Base-by-base conservation (phyloP, 805 yeast genomes). In the Ogataea pignaliae region DNA sequence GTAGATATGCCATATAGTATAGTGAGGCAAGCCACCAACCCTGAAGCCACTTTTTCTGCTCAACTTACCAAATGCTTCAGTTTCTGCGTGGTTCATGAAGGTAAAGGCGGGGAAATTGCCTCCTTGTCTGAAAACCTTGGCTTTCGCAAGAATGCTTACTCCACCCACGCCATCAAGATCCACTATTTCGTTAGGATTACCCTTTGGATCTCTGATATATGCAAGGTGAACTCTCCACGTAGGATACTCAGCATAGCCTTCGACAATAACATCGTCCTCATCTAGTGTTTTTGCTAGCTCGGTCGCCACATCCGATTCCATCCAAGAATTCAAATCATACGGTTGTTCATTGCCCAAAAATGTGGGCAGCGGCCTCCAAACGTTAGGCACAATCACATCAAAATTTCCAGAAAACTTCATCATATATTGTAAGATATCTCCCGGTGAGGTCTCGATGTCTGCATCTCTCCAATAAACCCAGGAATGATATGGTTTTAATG, bases 331-430 rank as follows among this genome's bases (percentile, higher is more conserved):
- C 60, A 93, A 76, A 66, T 93, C 99, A 63, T 93, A 93, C 1
- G 98, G 89, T 65, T 93, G 99, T 61, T 87, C 95, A 51, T 79
- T 78, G 15, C 93, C 95, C 50, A 93, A 75, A 66, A 90, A 93
- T 37, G 82, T 84, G 2, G 99, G 99, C 48, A 93, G 72, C 2
- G 98, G 99, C 55, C 99, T 76, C 99, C 99, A 93, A 30, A 93
- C 97, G 59, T 93, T 88, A 28, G 88, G 95, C 34, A 84, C 82
- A 62, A 86, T 72, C 13, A 86, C 85, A 57, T 86, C 95, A 58
- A 73, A 82, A 51, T 77, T 75, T 43, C 65, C 69, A 21, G 59
- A 48, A 49, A 70, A 71, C 50, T 75, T 73, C 91, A 86, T 85
- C 65, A 86, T 69, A 56, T 76, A 82, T 63, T 86, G 81, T 48